These are phyloP conservation scores for Candida insectalens DNA, from an alignment of 805 yeast species.

Conservation along the genomic window DNA sequence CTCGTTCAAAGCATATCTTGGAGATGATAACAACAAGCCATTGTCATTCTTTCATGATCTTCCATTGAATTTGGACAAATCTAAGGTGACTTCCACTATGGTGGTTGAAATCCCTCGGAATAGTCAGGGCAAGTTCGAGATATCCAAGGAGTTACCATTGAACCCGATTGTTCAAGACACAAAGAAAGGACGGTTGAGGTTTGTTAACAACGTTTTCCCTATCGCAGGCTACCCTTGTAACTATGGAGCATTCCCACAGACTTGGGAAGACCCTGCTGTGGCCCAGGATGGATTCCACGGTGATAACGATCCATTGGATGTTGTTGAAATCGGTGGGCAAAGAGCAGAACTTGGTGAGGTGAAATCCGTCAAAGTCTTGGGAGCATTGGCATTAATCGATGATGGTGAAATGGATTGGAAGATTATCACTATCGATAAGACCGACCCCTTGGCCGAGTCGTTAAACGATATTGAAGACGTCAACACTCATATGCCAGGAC, in stretches of 20 bases:
- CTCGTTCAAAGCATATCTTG: conserved; percentile 34
- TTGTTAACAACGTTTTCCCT: conserved; percentile 72
- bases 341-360: conserved; percentile 39
- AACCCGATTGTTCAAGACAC: conserved; percentile 80
- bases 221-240: conserved; percentile 79
- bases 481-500: conserved; percentile 56
- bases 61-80: conserved; percentile 41
- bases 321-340: conserved; percentile 74
- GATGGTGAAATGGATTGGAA: conserved; percentile 99
- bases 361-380: conserved; percentile 58
- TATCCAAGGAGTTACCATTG: conserved; percentile 42
- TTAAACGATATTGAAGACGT: conserved; percentile 62
- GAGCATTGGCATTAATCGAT: conserved; percentile 70
- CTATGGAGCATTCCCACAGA: conserved; percentile 85
- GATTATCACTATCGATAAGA: conserved; percentile 57
- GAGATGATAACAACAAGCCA: conserved; percentile 29
- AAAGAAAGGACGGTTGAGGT: conserved; percentile 60
- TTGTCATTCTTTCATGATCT: conserved; percentile 69
- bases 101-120: conserved; percentile 74
- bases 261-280: conserved; percentile 91
- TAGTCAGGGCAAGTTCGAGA: conserved; percentile 79
- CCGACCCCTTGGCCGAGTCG: conserved; percentile 54
- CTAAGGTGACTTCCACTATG: conserved; percentile 42
- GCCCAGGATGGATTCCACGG: conserved; percentile 40
- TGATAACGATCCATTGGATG: conserved; percentile 93